Evolutionary conservation across 768 basidiomycete genomes (phyloP).

Genomic region (Termitomyces sp.): DNA sequence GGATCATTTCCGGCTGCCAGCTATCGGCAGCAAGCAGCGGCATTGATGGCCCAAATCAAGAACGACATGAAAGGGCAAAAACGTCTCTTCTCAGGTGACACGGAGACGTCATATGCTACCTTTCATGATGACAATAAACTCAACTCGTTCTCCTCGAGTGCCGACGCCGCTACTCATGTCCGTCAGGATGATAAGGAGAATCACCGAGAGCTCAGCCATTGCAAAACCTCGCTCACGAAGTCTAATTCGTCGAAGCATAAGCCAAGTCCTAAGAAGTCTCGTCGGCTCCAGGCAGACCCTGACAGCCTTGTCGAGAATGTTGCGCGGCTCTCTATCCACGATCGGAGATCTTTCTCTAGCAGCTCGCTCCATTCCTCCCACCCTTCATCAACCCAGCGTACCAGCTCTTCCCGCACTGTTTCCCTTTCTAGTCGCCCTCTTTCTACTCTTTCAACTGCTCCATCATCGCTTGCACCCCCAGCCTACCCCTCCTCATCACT

Average conservation of each 20-base stretch:
- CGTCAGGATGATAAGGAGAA: conserved; percentile 27
- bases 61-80: conserved; percentile 74
- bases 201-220: conserved; percentile 26
- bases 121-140: conserved; percentile 32
- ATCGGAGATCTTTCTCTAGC: conserved; percentile 26
- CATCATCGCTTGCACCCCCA: conserved; percentile 33
- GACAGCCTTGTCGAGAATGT: conserved; percentile 39
- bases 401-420: conserved; percentile 21
- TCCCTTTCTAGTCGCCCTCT: conserved; percentile 29
- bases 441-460: conserved; percentile 13
- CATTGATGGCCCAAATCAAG: conserved; percentile 84
- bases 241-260: conserved; percentile 22
- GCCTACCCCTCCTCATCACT: conserved; percentile 53
- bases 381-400: conserved; percentile 20
- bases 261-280: conserved; percentile 43
- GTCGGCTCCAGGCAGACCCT: conserved; percentile 36
- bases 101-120: conserved; percentile 48
- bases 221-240: conserved; percentile 25
- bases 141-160: conserved; percentile 19
- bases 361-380: conserved; percentile 16
- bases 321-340: conserved; percentile 44
- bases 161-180: conserved; percentile 12
- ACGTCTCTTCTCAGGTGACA: conserved; percentile 68
- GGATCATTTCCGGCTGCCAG: conserved; percentile 58
- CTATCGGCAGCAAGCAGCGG: conserved; percentile 75